These are phyloP conservation scores for Candida piceae DNA, from an alignment of 805 yeast species.

Conservation along the genomic window DNA sequence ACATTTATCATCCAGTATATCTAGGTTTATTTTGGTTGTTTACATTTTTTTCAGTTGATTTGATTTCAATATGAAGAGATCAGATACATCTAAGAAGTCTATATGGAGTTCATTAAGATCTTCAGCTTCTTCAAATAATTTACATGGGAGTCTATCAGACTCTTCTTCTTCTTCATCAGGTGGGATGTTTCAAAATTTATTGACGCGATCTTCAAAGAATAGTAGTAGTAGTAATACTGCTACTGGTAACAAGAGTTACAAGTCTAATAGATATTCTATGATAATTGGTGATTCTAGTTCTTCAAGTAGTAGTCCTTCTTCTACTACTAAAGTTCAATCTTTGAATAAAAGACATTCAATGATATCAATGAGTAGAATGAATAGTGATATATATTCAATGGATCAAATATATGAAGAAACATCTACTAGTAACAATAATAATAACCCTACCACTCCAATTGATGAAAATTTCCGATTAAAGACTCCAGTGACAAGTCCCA, in stretches of 20 bases:
- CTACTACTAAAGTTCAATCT: not conserved
- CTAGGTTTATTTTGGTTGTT: too few species aligned
- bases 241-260: too few species aligned
- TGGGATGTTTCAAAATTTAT: not conserved
- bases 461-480: not conserved
- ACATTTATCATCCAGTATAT: too few species aligned
- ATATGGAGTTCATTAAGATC: conserved; percentile 19
- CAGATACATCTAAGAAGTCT: conserved; percentile 15
- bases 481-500: conserved; percentile 1
- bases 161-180: not conserved
- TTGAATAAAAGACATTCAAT: conserved; percentile 11
- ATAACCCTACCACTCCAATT: conserved; percentile 1
- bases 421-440: not conserved
- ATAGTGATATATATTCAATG: too few species aligned
- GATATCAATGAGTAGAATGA: too few species aligned
- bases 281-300: too few species aligned
- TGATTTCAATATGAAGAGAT: too few species aligned
- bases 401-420: conserved; percentile 5
- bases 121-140: conserved; percentile 8
- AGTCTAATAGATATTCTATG: too few species aligned
- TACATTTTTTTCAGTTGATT: too few species aligned
- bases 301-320: not conserved
- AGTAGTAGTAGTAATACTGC: too few species aligned
- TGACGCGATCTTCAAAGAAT: not conserved
- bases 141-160: not conserved